These are phyloP conservation scores for Panellus pusillus DNA, from an alignment of 768 basidiomycete species.

Conservation along the genomic window DNA sequence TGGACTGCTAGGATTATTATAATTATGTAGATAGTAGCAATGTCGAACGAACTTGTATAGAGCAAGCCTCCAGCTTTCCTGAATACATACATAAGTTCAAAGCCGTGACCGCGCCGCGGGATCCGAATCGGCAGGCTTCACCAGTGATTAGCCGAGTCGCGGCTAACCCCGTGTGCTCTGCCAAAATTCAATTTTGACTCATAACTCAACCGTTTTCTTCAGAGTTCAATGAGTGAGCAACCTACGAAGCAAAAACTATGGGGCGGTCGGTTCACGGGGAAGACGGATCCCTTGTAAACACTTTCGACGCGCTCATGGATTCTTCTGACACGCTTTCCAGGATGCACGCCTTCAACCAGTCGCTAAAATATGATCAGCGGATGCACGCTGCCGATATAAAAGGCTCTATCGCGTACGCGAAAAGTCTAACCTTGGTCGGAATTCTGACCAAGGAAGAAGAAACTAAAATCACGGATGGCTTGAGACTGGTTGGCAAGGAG, in stretches of 20 bases:
- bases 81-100: no score
- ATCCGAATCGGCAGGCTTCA: no score
- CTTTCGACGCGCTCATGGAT: constrained; percentile 3
- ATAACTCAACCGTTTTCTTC: neutral
- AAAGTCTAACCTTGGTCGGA: constrained; percentile 74
- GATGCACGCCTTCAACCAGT: constrained; percentile 98
- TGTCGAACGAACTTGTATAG: no score
- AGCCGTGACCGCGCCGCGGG: no score
- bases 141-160: no score
- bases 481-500: constrained; percentile 75
- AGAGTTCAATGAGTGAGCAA: constrained; percentile 33
- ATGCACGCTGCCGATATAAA: constrained; percentile 92
- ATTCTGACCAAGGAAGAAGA: constrained; percentile 83
- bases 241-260: constrained; percentile 74
- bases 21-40: no score
- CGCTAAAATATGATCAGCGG: constrained; percentile 88
- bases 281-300: constrained; percentile 82
- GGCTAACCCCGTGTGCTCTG: no score
- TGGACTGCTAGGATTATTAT: no score
- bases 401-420: constrained; percentile 96
- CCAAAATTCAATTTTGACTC: neutral
- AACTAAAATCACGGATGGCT: constrained; percentile 67
- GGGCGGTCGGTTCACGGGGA: constrained; percentile 88
- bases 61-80: no score
- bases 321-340: constrained; percentile 39